These are phyloP conservation scores for Neurospora terricola DNA, from an alignment of 495 filamentous ascomycete species.

Conservation along the genomic window DNA sequence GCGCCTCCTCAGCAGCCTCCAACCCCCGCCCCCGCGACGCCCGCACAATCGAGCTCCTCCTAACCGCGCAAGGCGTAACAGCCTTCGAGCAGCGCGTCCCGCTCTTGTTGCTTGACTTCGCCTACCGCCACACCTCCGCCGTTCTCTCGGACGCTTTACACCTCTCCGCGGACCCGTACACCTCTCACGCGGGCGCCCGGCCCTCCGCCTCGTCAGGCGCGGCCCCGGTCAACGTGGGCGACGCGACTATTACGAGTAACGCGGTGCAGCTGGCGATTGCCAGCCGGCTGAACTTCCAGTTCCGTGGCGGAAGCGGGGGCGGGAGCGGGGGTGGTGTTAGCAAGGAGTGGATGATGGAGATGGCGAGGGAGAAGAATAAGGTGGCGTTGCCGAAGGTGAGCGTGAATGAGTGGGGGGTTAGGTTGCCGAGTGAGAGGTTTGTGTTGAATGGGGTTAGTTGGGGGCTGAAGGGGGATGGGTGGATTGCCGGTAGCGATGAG, in stretches of 20 bases:
- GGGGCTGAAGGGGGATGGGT: slow-evolving; percentile 64
- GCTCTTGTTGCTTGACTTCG: slow-evolving; percentile 90
- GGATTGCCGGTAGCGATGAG: slow-evolving; percentile 44
- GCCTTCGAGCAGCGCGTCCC: slow-evolving; percentile 91
- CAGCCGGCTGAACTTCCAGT: slow-evolving; percentile 40
- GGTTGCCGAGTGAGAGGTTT: slow-evolving; percentile 84
- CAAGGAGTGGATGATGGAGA: slow-evolving; percentile 79
- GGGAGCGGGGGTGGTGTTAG: slow-evolving; percentile 43
- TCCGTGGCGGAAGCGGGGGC: slow-evolving; percentile 33
- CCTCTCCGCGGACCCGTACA: slow-evolving; percentile 54
- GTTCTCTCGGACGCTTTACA: slow-evolving; percentile 57
- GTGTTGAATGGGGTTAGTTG: slow-evolving; percentile 78
- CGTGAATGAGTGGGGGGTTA: slow-evolving; percentile 67
- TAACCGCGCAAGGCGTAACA: slow-evolving; percentile 76
- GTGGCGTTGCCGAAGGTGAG: slow-evolving; percentile 64
- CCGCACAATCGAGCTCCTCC: slow-evolving; percentile 81
- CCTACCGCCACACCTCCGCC: slow-evolving; percentile 70
- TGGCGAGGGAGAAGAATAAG: slow-evolving; percentile 73
- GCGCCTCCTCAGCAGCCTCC: slow-evolving; percentile 34
- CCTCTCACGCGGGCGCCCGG: slow-evolving; percentile 37
- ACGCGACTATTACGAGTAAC: slow-evolving; percentile 33
- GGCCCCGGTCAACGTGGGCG: slow-evolving; percentile 35
- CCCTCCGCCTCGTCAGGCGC: slow-evolving; percentile 35
- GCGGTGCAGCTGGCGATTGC: slow-evolving; percentile 43
- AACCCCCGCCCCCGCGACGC: slow-evolving; percentile 80